Conservation (phyloP, 768 basidiomycete genomes). For the Galerina marginata region DNA sequence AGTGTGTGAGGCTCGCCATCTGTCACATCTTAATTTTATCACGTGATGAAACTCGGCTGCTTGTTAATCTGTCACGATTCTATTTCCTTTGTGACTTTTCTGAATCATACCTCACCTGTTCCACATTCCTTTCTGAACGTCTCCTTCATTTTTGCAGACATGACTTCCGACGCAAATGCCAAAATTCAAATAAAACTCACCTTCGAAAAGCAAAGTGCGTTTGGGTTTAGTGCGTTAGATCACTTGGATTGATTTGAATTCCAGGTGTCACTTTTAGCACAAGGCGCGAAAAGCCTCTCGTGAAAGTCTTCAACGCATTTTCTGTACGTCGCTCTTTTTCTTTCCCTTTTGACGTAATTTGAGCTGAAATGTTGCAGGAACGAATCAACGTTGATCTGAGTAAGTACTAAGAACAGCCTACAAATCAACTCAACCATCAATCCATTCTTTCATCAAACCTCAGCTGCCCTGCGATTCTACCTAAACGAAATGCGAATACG, state of each 20-base stretch:
- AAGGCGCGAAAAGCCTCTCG: constrained; percentile 22
- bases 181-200: constrained; percentile 23
- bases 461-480: constrained; percentile 15
- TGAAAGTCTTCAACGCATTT: constrained; percentile 26
- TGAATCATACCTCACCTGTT: background rate
- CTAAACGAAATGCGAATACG: constrained; percentile 13
- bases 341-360: background rate
- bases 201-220: constrained; percentile 20
- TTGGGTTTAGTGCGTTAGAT: background rate
- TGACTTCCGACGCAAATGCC: constrained; percentile 9
- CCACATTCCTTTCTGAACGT: background rate
- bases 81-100: background rate
- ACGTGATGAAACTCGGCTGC: background rate
- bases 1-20: too few species aligned
- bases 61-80: background rate
- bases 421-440: background rate
- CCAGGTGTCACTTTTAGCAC: constrained; percentile 23
- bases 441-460: background rate
- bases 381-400: constrained; percentile 16
- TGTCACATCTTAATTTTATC: too few species aligned
- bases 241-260: background rate
- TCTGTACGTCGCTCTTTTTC: constrained; percentile 16
- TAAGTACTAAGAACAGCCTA: background rate
- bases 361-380: constrained; percentile 2
- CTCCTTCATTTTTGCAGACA: background rate